Conservation (phyloP, 1,284 basidiomycete species). For the Pseudozyma sp. region DNA sequence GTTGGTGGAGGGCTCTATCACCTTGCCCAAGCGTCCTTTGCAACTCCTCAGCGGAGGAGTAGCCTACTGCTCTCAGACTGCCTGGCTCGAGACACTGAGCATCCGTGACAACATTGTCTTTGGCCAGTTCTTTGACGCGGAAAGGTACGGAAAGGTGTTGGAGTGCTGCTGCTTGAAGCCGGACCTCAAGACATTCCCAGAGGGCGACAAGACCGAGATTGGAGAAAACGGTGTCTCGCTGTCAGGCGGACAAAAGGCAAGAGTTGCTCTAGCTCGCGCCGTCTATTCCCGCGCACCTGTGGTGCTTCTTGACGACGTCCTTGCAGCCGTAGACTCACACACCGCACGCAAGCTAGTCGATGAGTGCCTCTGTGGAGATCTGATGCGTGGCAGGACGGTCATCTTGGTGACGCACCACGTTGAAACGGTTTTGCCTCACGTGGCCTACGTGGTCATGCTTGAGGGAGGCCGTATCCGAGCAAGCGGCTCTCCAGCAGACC, state of each 20-base stretch:
- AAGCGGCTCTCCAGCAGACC: slow-evolving; percentile 72
- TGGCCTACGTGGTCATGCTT: slow-evolving; percentile 55
- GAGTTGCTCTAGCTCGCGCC: slow-evolving; percentile 60
- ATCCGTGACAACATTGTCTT: slow-evolving; percentile 63
- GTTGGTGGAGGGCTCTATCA: slow-evolving; percentile 35
- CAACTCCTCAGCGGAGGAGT: slow-evolving; percentile 32
- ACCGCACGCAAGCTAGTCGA: slow-evolving; percentile 72
- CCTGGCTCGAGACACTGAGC: slow-evolving; percentile 56
- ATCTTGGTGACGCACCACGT: slow-evolving; percentile 78
- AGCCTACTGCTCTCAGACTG: slow-evolving; percentile 55
- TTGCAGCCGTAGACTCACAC: slow-evolving; percentile 74
- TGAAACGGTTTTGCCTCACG: slow-evolving; percentile 38
- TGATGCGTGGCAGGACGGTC: slow-evolving; percentile 74
- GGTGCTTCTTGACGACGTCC: slow-evolving; percentile 64
- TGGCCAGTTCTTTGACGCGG: slow-evolving; percentile 41
- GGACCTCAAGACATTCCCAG: slow-evolving; percentile 56
- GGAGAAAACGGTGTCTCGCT: slow-evolving; percentile 59
- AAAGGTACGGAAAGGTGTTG: slow-evolving; percentile 53
- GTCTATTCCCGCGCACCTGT: slow-evolving; percentile 57
- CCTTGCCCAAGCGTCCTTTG: slow-evolving; percentile 27
- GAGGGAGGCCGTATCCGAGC: slow-evolving; percentile 30
- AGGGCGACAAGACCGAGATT: slow-evolving; percentile 59
- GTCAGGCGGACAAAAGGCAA: slow-evolving; percentile 61
- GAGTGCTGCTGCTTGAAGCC: slow-evolving; percentile 52
- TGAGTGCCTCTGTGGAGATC: slow-evolving; percentile 42